These are phyloP conservation scores for Saccharomycopsis capsularis DNA, from an alignment of 805 yeast genomes.

Conservation along the genomic window DNA sequence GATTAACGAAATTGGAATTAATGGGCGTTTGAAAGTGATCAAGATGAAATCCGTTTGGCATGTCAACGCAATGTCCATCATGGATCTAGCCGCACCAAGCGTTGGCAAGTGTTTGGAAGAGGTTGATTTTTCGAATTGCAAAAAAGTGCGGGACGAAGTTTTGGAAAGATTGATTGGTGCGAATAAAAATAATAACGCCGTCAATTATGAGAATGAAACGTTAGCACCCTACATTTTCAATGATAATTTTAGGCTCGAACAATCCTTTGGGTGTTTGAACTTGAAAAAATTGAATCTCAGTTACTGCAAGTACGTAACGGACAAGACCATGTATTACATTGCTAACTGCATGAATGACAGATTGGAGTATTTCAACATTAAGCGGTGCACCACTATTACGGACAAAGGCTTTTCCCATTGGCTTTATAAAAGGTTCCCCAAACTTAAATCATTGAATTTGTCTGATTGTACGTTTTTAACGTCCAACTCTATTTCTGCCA, in stretches of 20 bases:
- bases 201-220: not conserved
- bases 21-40: constrained; percentile 48
- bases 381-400: constrained; percentile 73
- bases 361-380: constrained; percentile 50
- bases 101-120: constrained; percentile 54
- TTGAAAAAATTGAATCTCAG: constrained; percentile 50
- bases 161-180: constrained; percentile 63
- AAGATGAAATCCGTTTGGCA: constrained; percentile 71
- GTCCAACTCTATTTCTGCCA: constrained; percentile 53
- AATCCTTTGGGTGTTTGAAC: constrained; percentile 48
- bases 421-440: constrained; percentile 49
- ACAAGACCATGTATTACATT: constrained; percentile 55
- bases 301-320: constrained; percentile 74
- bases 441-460: constrained; percentile 44
- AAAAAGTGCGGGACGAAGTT: constrained; percentile 67
- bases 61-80: constrained; percentile 71
- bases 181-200: constrained; percentile 24
- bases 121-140: constrained; percentile 63
- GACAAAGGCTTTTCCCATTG: constrained; percentile 67
- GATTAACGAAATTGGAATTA: constrained; percentile 63
- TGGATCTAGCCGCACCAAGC: constrained; percentile 64
- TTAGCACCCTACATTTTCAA: not conserved
- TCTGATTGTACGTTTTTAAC: constrained; percentile 71
- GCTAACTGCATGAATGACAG: constrained; percentile 51
- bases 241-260: not conserved